Evolutionary conservation across 305 asterid species (phyloP), one percentile per base, ranked within the genome.

Genomic region (Fraxinus nigra): DNA sequence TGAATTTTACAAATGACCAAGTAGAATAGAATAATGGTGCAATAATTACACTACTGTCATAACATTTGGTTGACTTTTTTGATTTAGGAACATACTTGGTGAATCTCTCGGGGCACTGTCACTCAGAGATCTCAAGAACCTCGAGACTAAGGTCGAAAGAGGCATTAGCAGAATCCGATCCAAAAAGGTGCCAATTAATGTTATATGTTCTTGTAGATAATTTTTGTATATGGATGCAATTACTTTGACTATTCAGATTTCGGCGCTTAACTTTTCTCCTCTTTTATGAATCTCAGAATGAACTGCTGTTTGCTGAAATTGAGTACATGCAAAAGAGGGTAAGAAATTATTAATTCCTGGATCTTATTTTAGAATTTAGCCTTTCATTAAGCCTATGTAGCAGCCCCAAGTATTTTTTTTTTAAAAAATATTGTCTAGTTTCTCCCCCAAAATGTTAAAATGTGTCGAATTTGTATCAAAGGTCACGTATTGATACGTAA

Each of bases 281-380:
- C 81, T 72, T 43, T 0, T 67, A 11, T 32, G 35, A 76, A 46
- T 78, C 75, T 76, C 92, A 94, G 98, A 94, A 92, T 86, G 98
- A 94, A 87, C 81, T 94, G 89, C 86, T 94, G 75, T 88, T 88
- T 84, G 94, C 98, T 22, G 98, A 92, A 86, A 92, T 94, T 80
- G 97, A 94, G 51, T 90, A 88, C 89, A 90, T 94, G 97, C 97
- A 92, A 78, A 94, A 94, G 83, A 91, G 97, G 97, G 98, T 94
- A 88, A 87, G 91, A 32, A 80, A 73, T 76, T n/a, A 34, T 59
- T 28, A 24, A 14, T 48, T 16, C 75, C 11, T 67, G 74, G 4
- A 67, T 67, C 20, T 67, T 26, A 67, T 20, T 20, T 7, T 56
- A 65, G 3, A 65, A 26, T 65, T 65, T 10, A 65, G 16, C 35